A percentile compares a stretch with the other conserved stretches of the same genome.
These are phyloP conservation scores for Ephemerocybe angulata DNA, from an alignment of 768 basidiomycete genomes.

Conservation along the genomic window DNA sequence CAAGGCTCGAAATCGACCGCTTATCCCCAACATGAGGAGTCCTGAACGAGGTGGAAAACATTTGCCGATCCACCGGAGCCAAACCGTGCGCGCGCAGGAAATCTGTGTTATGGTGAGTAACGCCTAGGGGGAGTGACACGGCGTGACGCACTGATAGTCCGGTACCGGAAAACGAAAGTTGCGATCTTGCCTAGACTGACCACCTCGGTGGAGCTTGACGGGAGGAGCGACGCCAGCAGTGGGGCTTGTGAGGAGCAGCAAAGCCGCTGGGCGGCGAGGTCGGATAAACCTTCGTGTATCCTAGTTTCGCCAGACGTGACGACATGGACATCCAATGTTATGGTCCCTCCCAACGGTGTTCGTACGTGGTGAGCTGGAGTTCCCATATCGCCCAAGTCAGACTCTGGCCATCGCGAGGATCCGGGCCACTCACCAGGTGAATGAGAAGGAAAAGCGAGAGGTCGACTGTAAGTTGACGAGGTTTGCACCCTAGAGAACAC, in stretches of 20 bases:
- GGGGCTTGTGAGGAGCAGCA: constrained; percentile 19
- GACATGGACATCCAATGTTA: constrained; percentile 27
- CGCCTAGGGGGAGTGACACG: background rate
- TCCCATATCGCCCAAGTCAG: background rate
- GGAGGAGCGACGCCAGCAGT: constrained; percentile 26
- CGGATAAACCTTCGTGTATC: constrained; percentile 27
- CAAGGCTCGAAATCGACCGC: constrained; percentile 1
- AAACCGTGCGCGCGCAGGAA: constrained; percentile 3
- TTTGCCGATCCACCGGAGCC: background rate
- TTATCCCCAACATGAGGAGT: constrained; percentile 2
- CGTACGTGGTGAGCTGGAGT: constrained; percentile 17
- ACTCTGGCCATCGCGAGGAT: constrained; percentile 18
- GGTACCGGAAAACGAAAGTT: constrained; percentile 29
- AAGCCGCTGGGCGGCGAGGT: constrained; percentile 19
- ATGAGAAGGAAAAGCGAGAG: constrained; percentile 20
- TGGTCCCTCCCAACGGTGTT: constrained; percentile 26
- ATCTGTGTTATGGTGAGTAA: background rate
- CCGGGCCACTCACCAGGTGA: constrained; percentile 3
- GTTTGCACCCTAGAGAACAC: constrained; percentile 30
- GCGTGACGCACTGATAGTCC: constrained; percentile 21
- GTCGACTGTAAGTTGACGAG: constrained; percentile 26
- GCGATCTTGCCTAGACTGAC: constrained; percentile 29
- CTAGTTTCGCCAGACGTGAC: constrained; percentile 27
- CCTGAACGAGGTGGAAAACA: background rate
- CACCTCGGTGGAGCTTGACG: constrained; percentile 29